Conservation (phyloP, 2,329 filamentous ascomycete genomes). For the Colletotrichum incanum region DNA sequence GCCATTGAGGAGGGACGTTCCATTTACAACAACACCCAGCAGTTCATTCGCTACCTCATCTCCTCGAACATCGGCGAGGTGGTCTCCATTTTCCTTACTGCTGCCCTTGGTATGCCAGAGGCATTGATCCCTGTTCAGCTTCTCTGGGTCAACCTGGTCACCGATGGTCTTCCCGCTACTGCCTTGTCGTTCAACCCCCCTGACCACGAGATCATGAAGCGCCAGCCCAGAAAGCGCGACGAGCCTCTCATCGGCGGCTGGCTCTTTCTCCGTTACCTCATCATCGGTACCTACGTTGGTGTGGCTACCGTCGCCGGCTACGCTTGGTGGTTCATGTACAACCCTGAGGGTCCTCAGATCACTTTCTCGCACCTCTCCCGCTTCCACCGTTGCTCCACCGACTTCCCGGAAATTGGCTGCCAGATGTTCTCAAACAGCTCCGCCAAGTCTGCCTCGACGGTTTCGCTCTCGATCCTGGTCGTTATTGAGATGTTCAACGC, state of each 20-base stretch:
- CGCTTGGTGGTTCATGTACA: slow-evolving; percentile 99
- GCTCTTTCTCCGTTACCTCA: slow-evolving; percentile 97
- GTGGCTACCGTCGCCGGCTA: slow-evolving; percentile 96
- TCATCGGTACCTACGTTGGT: slow-evolving; percentile 96
- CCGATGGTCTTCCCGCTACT: slow-evolving; percentile 95
- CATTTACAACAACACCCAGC: slow-evolving; percentile 99
- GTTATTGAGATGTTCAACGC: slow-evolving; percentile 99
- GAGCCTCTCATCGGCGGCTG: slow-evolving; percentile 94
- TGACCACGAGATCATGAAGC: slow-evolving; percentile 98
- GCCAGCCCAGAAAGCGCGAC: slow-evolving; percentile 90
- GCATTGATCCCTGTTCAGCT: slow-evolving; percentile 97
- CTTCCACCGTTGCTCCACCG: slow-evolving; percentile 91
- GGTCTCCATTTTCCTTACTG: slow-evolving; percentile 98
- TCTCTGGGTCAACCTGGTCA: slow-evolving; percentile 98
- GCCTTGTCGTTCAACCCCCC: slow-evolving; percentile 98
- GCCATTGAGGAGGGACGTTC: slow-evolving; percentile 97
- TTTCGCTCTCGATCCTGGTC: slow-evolving; percentile 92
- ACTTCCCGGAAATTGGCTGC: slow-evolving; percentile 93
- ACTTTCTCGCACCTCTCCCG: slow-evolving; percentile 89
- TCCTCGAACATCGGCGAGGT: slow-evolving; percentile 99
- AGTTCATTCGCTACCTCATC: slow-evolving; percentile 99
- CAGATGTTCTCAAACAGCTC: slow-evolving; percentile 90
- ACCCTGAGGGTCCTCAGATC: slow-evolving; percentile 90
- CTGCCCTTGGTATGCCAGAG: slow-evolving; percentile 96
- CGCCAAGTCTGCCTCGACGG: slow-evolving; percentile 91